Evolutionary conservation across 805 yeast genomes (phyloP), one percentile per base, ranked within the genome.

Genomic region (Barnettozyma sp.): DNA sequence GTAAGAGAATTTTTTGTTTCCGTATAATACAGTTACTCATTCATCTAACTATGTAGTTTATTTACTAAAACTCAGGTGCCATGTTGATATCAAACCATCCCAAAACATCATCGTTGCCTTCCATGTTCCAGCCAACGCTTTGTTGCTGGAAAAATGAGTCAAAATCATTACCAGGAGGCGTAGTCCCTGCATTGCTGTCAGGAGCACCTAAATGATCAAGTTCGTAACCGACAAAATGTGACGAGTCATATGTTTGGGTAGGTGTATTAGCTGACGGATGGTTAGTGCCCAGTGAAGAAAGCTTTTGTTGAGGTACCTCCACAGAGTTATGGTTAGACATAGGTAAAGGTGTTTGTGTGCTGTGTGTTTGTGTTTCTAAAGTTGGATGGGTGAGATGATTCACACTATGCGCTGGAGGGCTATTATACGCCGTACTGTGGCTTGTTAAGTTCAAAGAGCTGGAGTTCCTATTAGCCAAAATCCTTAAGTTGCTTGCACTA

Each of bases 31-130:
- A 18, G 4, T 10, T 12, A 4, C 30, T 17, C 12, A n/a, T 25
- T 25, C 27, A 25, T 16, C 16, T 25, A 16, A 14, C 17, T 14
- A 25, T 18, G 7, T 18, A 25, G 16, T 25, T 14, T 11, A 24
- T 18, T 13, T 26, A 19, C 22, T 18, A 73, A 49, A 76, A 75
- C 41, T 72, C 79, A 0, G 78, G 79, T 4, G 74, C 76, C 80
- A 73, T 74, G 50, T 81, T 81, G 56, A 78, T 76, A 54, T 85
- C 95, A 65, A 88, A 82, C 95, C 95, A 88, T 10, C 97, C 97
- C 31, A 88, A 63, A 50, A 88, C 82, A 54, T 88, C 97, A 52
- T 88, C 97, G 30, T 78, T 84, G 22, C 77, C 79, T 52, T 84
- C 87, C 54, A 79, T 71, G 17, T 29, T 37, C 95, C 94, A 85